Evolutionary conservation across 176 grass and related monocot genomes (phyloP).

Genomic region (Carex cristatella): DNA sequence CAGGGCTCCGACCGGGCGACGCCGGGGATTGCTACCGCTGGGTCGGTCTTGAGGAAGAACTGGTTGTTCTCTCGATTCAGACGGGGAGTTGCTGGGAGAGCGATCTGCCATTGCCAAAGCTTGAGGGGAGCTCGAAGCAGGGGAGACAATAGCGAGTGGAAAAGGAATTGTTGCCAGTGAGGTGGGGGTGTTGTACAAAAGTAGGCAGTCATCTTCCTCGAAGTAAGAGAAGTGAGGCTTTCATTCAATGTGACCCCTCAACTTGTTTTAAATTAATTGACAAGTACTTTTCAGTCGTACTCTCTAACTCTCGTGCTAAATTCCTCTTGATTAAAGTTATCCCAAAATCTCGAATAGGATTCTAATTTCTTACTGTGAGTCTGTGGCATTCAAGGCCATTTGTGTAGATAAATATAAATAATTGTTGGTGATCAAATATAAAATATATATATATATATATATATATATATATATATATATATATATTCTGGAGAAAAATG

Average conservation of each 20-base stretch:
- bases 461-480: background rate
- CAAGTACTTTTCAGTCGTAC: background rate
- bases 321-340: background rate
- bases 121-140: background rate
- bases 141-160: slow-evolving; percentile 3
- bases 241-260: background rate
- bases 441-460: background rate
- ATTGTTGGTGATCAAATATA: background rate
- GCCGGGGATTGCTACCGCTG: slow-evolving; percentile 14
- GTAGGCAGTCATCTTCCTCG: background rate
- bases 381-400: background rate
- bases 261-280: background rate
- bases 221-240: background rate
- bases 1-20: slow-evolving; percentile 23
- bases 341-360: too few relatives aligned
- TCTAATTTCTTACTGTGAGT: background rate
- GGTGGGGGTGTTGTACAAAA: background rate
- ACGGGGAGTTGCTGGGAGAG: background rate
- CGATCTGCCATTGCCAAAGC: background rate
- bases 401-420: background rate
- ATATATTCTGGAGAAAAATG: background rate
- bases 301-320: too few relatives aligned
- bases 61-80: background rate
- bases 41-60: background rate
- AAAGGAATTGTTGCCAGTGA: background rate